Base-by-base conservation (phyloP, 345 rosid genomes). In the Noccaea bulbosa region DNA sequence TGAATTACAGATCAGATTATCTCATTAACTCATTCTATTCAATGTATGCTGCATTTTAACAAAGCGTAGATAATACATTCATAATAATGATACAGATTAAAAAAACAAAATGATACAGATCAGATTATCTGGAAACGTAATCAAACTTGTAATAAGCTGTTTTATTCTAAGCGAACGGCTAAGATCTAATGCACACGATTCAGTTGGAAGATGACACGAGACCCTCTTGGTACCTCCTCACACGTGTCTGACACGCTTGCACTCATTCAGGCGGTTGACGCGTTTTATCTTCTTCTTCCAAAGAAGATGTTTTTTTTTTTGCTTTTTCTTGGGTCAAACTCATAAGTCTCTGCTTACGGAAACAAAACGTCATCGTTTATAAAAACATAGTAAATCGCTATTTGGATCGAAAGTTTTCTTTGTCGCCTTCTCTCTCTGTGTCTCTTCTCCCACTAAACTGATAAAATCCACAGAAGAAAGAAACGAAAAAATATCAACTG, bases 221-320 rank as follows among this genome's bases (percentile, higher is more conserved):
- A 32, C 32, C n/a, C 50, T 16, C 30, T 12, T 32, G 37, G 7
- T 62, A 3, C 62, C 39, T 35, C 8, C 34, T 56, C 66, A 64
- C 72, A 73, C 72, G 67, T 57, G 66, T 50, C 10, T 30, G 52
- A 73, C 66, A 73, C 77, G 77, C 30, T 65, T 58, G 72, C 77
- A 40, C 61, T 49, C 20, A 49, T 65, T 73, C 67, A 65, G 77
- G 77, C 67, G 77, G 66, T 73, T 73, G 72, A 73, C 77, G 77
- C 77, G 72, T 65, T 65, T 65, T 3, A 27, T 27, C 22, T 20
- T 27, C 30, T 59, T 5, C 12, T 33, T 30, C 43, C n/a, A 10
- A 11, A 32, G 38, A 40, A 12, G 35, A 61, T 50, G 61, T 40
- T 47, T 48, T 39, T 58, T 39, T 5, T 6, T 40, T 27, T 12